phyloP scores from a whole-genome alignment of 2,329 filamentous ascomycete genomes.

The Periconia digitata region DNA sequence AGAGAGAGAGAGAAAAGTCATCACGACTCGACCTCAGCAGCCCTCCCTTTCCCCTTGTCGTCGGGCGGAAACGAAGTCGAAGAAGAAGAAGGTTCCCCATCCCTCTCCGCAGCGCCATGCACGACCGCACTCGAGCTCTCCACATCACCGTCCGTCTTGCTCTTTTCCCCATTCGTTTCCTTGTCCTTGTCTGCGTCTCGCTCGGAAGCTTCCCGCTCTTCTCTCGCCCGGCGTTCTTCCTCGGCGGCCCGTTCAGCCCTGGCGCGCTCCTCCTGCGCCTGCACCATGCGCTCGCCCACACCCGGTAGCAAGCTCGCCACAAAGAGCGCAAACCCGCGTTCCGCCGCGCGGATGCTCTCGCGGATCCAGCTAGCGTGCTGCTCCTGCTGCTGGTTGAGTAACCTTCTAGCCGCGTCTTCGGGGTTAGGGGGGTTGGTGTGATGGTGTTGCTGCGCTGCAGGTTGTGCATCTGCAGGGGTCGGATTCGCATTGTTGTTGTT shows the following conservation, averaged over 20 bases:
- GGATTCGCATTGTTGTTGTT: no score
- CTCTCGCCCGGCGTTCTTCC: constrained; percentile 18
- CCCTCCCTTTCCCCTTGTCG: no score
- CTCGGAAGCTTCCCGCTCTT: constrained; percentile 18
- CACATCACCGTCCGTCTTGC: no score
- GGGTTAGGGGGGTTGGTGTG: constrained; percentile 39
- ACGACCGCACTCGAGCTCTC: no score
- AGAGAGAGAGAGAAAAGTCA: no score
- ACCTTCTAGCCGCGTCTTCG: constrained; percentile 45
- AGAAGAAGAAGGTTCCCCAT: no score
- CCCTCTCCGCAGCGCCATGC: neutral
- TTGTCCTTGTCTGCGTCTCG: constrained; percentile 8
- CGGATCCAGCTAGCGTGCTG: constrained; percentile 32
- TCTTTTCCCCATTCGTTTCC: neutral
- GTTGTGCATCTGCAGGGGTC: neutral
- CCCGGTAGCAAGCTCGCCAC: constrained; percentile 64
- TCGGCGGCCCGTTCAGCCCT: constrained; percentile 31
- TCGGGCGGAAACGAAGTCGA: no score
- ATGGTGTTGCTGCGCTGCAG: constrained; percentile 17
- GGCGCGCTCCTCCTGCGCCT: constrained; percentile 54
- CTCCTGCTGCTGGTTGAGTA: constrained; percentile 41
- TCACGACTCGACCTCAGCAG: no score
- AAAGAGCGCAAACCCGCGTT: constrained; percentile 63
- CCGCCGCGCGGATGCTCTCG: constrained; percentile 48
- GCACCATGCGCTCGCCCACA: constrained; percentile 62